These are phyloP conservation scores for Chlamydomonas incerta DNA, from an alignment of 139 green algal species.

Conservation along the genomic window DNA sequence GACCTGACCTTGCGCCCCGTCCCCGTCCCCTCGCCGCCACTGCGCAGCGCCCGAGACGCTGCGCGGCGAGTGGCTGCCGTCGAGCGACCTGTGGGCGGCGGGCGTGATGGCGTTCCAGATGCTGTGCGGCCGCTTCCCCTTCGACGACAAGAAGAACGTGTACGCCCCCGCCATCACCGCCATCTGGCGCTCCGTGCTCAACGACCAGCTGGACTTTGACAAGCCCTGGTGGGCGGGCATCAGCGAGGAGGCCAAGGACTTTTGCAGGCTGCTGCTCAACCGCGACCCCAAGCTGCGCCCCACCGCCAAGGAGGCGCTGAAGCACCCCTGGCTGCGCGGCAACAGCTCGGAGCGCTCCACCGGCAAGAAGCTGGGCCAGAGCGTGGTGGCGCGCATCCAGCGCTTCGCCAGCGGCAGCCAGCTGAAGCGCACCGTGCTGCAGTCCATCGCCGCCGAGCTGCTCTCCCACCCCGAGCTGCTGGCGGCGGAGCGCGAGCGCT, in stretches of 20 bases:
- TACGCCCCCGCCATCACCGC: constrained; percentile 75
- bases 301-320: constrained; percentile 80
- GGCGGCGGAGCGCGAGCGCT: background rate
- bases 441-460: constrained; percentile 87
- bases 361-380: constrained; percentile 57
- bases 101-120: constrained; percentile 92
- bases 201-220: constrained; percentile 52
- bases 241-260: constrained; percentile 84
- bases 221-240: constrained; percentile 78
- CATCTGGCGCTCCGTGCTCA: constrained; percentile 71
- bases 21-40: too few relatives aligned
- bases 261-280: constrained; percentile 77
- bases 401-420: constrained; percentile 69
- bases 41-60: constrained; percentile 81
- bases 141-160: constrained; percentile 84
- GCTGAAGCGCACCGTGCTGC: constrained; percentile 86
- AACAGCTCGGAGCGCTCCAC: constrained; percentile 44
- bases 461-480: constrained; percentile 51
- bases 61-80: constrained; percentile 71
- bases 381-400: constrained; percentile 88
- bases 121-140: constrained; percentile 84
- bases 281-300: constrained; percentile 77
- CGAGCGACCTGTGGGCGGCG: constrained; percentile 85
- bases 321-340: constrained; percentile 70
- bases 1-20: too few relatives aligned